Evolutionary conservation across 1,284 basidiomycete genomes (phyloP).

Genomic region (Rhodofomes roseus): DNA sequence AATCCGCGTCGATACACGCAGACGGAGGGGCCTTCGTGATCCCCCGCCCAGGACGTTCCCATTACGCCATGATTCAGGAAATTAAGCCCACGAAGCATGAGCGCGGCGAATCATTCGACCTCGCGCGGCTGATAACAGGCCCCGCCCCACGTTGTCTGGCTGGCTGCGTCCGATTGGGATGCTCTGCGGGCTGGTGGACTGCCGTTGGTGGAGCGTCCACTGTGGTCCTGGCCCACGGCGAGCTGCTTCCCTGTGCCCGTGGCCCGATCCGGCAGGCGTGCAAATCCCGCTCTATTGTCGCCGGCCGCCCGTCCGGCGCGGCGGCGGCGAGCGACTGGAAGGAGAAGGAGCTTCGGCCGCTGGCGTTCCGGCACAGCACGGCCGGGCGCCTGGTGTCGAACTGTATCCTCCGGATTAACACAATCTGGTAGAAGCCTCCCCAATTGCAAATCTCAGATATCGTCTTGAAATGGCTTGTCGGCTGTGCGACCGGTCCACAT

Average conservation of each 20-base stretch:
- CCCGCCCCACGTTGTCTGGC: background rate
- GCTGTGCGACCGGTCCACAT: constrained; percentile 3
- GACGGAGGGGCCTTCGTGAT: background rate
- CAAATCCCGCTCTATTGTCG: background rate
- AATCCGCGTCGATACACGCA: constrained; percentile 2
- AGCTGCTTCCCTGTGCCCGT: background rate
- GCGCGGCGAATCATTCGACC: constrained; percentile 1
- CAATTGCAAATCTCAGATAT: constrained; percentile 9
- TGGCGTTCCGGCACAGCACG: constrained; percentile 6
- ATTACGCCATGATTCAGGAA: background rate
- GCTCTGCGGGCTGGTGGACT: background rate
- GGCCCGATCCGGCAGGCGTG: background rate
- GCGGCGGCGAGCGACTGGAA: background rate
- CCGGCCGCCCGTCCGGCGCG: background rate
- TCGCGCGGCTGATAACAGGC: background rate
- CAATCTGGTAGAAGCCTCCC: constrained; percentile 2
- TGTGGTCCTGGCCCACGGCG: background rate
- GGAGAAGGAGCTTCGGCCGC: background rate
- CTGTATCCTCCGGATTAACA: constrained; percentile 1
- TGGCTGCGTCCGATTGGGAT: background rate
- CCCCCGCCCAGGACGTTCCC: constrained; percentile 1
- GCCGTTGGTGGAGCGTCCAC: background rate
- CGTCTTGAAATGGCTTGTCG: constrained; percentile 3
- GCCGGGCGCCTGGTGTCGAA: background rate
- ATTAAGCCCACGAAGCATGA: background rate